Evolutionary conservation across 2,329 filamentous ascomycete genomes (phyloP), one percentile per base, ranked within the genome.

Genomic region (Exophiala phaeomuriformis): DNA sequence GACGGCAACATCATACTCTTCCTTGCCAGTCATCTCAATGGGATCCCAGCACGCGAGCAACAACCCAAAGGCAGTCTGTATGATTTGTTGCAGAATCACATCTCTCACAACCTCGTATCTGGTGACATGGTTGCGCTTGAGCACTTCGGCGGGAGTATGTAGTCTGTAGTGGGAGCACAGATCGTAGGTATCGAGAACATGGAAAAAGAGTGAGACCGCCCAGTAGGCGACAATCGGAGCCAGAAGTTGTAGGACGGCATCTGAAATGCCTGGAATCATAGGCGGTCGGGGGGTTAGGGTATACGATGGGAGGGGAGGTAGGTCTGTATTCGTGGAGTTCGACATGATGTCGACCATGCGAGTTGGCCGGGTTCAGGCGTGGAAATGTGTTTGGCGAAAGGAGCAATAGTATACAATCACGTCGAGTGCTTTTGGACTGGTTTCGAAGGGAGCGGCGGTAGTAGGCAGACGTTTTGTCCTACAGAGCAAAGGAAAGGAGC

Each of bases 71-170:
- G 78, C 70, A 28, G 88, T 86, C 74, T 98, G 93, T 46, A 98
- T 87, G 56, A 91, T 69, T 68, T 98, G 93, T 72, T 98, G 91
- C 54, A 97, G 68, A 51, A 97, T 73, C 62, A 97, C 91, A 75
- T 97, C 91, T 68, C 88, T 84, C 59, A 91, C 82, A 2, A 95
- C 90, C 65, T 96, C 85, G 72, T 81, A 88, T 58, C 89, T 82
- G 44, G 86, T 81, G 49, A 89, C 91, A 66, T 88, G 88, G 71
- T 96, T 96, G 64, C 90, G 82, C 70, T 88, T 88, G 35, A 84
- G 69, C 59, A 97, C 86, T 71, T 97, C 91, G 49, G 89, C 90
- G 9, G 93, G 93, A 0, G 93, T 97, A 72, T 98, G 93, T 40
- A 98, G 78, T 59, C 93, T 86, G 72, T 97, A 96, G 65, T 94